A percentile compares a stretch with the other conserved stretches of the same genome.
phyloP scores from a whole-genome alignment of 352 stramenopile species.

The Globisporangium lucens region DNA sequence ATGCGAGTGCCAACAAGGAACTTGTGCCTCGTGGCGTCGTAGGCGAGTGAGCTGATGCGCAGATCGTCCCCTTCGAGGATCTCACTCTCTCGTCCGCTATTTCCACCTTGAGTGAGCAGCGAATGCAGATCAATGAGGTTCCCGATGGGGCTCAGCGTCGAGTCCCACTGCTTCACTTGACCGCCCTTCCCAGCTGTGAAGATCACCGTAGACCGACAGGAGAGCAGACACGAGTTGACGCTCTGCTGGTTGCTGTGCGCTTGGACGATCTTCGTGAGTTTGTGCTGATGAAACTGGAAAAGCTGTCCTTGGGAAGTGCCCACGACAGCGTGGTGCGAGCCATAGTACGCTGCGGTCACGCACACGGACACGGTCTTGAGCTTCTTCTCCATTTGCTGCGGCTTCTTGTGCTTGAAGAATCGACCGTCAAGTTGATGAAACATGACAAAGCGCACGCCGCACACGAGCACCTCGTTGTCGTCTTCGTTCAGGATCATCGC shows the following conservation, averaged over 20 bases:
- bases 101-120: constrained; percentile 7
- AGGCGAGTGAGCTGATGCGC: constrained; percentile 65
- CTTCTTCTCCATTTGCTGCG: constrained; percentile 33
- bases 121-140: constrained; percentile 59
- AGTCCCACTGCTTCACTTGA: constrained; percentile 80
- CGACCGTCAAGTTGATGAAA: constrained; percentile 53
- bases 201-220: constrained; percentile 71
- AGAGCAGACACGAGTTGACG: constrained; percentile 52
- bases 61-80: constrained; percentile 54
- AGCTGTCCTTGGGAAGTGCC: constrained; percentile 62
- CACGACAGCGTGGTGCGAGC: constrained; percentile 49
- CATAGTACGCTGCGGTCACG: constrained; percentile 55
- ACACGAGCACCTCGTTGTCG: constrained; percentile 63
- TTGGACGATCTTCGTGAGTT: constrained; percentile 51
- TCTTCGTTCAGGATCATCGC: constrained; percentile 69
- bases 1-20: constrained; percentile 61
- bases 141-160: constrained; percentile 66
- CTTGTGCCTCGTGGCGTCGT: constrained; percentile 41
- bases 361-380: constrained; percentile 47
- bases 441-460: constrained; percentile 54
- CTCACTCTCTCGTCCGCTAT: background rate
- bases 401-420: constrained; percentile 73
- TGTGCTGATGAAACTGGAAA: constrained; percentile 64
- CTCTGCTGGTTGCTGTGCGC: constrained; percentile 52
- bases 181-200: constrained; percentile 77